A percentile compares a stretch with the other conserved stretches of the same genome.
Conservation (phyloP, 2,329 filamentous ascomycete genomes). For the Didymosphaeria variabile region DNA sequence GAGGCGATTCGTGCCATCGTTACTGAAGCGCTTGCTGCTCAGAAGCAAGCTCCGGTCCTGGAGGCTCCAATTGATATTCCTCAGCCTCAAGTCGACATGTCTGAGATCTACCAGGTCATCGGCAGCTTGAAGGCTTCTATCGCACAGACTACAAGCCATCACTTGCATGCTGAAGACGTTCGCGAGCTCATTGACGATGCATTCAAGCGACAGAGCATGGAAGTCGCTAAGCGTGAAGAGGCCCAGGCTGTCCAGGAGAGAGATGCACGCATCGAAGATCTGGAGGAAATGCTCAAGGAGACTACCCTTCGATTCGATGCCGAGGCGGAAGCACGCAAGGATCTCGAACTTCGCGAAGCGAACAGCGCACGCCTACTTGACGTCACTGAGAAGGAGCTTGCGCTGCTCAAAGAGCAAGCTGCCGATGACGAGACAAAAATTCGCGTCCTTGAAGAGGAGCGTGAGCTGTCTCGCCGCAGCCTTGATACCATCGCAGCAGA, state of each 20-base stretch:
- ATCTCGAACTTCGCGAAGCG: conserved; percentile 55
- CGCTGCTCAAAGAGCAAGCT: conserved; percentile 54
- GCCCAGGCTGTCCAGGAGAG: conserved; percentile 42
- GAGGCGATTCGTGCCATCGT: conserved; percentile 48
- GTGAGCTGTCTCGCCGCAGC: conserved; percentile 50
- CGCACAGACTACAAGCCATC: conserved; percentile 55
- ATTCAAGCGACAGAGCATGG: conserved; percentile 44
- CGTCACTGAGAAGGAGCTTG: conserved; percentile 60
- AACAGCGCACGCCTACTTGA: conserved; percentile 56
- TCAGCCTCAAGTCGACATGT: conserved; percentile 48
- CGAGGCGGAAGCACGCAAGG: conserved; percentile 54
- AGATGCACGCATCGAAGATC: conserved; percentile 45
- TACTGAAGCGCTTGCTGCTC: conserved; percentile 42
- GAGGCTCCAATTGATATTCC: conserved; percentile 46
- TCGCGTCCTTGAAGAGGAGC: conserved; percentile 54
- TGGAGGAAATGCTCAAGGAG: conserved; percentile 48
- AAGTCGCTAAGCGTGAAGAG: conserved; percentile 41
- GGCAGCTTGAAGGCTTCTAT: conserved; percentile 60
- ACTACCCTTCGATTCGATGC: conserved; percentile 46
- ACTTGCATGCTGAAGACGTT: conserved; percentile 56
- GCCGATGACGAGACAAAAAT: conserved; percentile 55
- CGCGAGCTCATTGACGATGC: conserved; percentile 49
- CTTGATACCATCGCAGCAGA: conserved; percentile 48
- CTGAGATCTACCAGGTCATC: conserved; percentile 58
- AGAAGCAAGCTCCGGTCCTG: conserved; percentile 37